Conservation (phyloP, 164 flowering plant genomes). For the Macadamia integrifolia region DNA sequence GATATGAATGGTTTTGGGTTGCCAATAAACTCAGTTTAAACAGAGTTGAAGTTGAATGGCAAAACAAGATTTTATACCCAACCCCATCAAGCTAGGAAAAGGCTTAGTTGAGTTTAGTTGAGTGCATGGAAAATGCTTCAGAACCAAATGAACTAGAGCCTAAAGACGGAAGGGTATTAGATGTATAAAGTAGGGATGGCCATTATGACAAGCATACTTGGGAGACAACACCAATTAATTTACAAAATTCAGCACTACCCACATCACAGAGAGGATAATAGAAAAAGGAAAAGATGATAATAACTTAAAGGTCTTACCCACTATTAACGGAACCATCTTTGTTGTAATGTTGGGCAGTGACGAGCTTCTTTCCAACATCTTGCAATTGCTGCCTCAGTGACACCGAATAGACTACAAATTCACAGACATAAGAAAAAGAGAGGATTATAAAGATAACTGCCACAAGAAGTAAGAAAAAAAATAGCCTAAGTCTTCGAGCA, state of each 20-base stretch:
- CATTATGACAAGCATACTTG: background rate
- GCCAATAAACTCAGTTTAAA: too few species aligned
- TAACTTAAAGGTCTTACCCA: slow-evolving; percentile 40
- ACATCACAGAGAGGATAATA: background rate
- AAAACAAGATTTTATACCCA: too few species aligned
- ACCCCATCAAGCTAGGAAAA: too few species aligned
- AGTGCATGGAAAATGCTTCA: too few species aligned
- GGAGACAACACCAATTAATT: background rate
- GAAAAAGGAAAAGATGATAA: background rate
- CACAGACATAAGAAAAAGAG: background rate
- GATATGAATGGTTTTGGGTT: too few species aligned
- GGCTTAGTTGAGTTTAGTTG: too few species aligned
- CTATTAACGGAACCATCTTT: slow-evolving; percentile 85
- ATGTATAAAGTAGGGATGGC: background rate
- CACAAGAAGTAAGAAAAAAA: background rate
- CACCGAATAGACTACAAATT: slow-evolving; percentile 68
- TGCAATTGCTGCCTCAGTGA: slow-evolving; percentile 90
- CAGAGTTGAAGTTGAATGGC: too few species aligned
- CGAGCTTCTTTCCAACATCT: slow-evolving; percentile 91
- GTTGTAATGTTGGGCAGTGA: slow-evolving; percentile 93
- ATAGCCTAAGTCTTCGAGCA: background rate
- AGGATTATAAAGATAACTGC: slow-evolving; percentile 7
- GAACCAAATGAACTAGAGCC: too few species aligned
- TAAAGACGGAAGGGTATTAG: background rate
- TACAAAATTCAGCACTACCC: background rate